Percentiles rank a stretch among this genome's conserved stretches.
phyloP scores from a whole-genome alignment of 177 flowering plant genomes.

The Vitis hybrid region DNA sequence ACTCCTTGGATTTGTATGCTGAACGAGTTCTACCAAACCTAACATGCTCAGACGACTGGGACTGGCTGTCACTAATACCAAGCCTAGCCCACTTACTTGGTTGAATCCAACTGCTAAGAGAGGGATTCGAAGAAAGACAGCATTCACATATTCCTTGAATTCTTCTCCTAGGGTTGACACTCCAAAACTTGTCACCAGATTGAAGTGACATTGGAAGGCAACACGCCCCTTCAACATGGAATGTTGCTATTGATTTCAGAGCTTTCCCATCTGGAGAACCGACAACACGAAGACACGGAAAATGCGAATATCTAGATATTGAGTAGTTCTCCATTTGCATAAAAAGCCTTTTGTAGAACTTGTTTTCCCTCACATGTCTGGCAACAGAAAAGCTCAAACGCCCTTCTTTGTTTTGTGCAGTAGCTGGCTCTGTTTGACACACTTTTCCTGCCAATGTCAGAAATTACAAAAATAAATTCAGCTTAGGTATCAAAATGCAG shows the following conservation, averaged over 20 bases:
- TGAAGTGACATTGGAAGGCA: constrained; percentile 20
- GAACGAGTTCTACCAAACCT: constrained; percentile 43
- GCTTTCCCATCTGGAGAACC: constrained; percentile 21
- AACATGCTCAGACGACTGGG: constrained; percentile 25
- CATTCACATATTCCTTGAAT: constrained; percentile 31
- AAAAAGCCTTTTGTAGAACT: constrained; percentile 23
- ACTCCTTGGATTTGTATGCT: constrained; percentile 72
- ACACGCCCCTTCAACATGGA: constrained; percentile 23
- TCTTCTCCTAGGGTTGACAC: constrained; percentile 21
- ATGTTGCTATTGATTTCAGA: constrained; percentile 17
- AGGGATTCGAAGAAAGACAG: constrained; percentile 29
- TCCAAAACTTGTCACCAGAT: constrained; percentile 16
- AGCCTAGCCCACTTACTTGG: constrained; percentile 30
- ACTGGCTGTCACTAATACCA: constrained; percentile 27
- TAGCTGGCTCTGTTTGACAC: constrained; percentile 30
- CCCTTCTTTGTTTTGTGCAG: constrained; percentile 28
- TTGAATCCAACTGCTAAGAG: constrained; percentile 27
- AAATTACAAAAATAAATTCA: constrained; percentile 1
- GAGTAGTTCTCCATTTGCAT: constrained; percentile 18
- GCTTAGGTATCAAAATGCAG: neutral
- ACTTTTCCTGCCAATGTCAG: constrained; percentile 52
- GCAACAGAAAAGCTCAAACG: constrained; percentile 24
- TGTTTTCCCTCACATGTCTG: constrained; percentile 25
- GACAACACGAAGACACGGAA: constrained; percentile 19
- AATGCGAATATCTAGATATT: constrained; percentile 23